Evolutionary conservation across 805 yeast genomes (phyloP), one percentile per base, ranked within the genome.

Genomic region (Pichia rugopelliculosa): DNA sequence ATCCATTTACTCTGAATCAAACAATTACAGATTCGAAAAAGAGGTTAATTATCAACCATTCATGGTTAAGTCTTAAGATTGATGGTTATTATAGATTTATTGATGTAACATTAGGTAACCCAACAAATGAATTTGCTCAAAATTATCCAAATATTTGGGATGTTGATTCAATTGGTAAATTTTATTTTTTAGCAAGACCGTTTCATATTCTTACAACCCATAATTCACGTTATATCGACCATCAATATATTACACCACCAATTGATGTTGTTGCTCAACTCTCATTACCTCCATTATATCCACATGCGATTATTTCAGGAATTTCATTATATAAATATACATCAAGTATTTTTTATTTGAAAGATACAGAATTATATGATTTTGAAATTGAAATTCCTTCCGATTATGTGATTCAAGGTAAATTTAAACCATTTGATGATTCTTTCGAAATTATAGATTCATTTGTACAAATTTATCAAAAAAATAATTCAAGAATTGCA

Each of bases 171-270:
- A 56, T 54, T 15, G 54, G 55, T 21, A 55, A 58, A 36, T 37
- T 51, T 18, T 93, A 87, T 64, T 91, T 90, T 65, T 65, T 93
- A 51, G 70, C 85, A 2, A 79, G 82, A 54, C 99, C 99, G 1
- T 66, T 81, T 46, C 77, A 80, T 48, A 60, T 88, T 38, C 77
- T 93, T 15, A 84, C 83, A 53, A 85, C 97, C 0, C 99, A 93
- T 64, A 80, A 88, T 41, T 98, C 99, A 13, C 73, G 80, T 17
- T 80, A 80, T 49, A 79, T 79, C 39, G 83, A 79, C 50, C 83
- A 86, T 53, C 99, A 93, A 64, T 96, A 87, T 66, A 77, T 91
- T 20, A 74, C 78, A 26, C 98, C 97, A 4, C 87, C 95, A 3
- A 69, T 91, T 51, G 90, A 87, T 52, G 84, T 85, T 33, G 74